A percentile compares a stretch with the other conserved stretches of the same genome.
These are phyloP conservation scores for Rhynchospora breviuscula DNA, from an alignment of 176 grass and related monocot genomes.

Conservation along the genomic window DNA sequence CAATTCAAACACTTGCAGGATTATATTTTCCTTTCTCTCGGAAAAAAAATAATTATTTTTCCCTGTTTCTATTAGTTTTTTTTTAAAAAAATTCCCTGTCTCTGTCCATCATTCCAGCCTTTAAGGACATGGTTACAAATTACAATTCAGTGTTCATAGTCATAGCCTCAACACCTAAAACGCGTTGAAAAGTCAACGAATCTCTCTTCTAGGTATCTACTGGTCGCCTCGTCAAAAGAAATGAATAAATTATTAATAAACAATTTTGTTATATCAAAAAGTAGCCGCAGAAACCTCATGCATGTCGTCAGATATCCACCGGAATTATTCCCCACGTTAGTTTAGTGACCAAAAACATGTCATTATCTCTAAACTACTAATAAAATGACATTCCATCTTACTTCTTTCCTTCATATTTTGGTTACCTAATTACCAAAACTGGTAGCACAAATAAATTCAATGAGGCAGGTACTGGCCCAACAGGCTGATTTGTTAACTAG, in stretches of 20 bases:
- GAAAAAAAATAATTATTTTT: too few species aligned
- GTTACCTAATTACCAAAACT: background rate
- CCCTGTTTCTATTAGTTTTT: too few species aligned
- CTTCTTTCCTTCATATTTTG: background rate
- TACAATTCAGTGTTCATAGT: background rate
- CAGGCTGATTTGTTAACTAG: too few species aligned
- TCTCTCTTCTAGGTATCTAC: background rate
- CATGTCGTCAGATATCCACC: background rate
- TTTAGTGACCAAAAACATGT: background rate
- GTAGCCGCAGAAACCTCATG: background rate
- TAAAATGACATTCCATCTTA: background rate
- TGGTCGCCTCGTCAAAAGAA: background rate
- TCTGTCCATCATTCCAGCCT: background rate
- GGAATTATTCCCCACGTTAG: background rate
- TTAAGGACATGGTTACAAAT: background rate
- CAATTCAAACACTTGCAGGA: too few species aligned
- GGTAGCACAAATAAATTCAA: too few species aligned
- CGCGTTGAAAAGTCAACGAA: background rate
- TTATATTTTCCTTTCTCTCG: too few species aligned
- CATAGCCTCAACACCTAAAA: background rate
- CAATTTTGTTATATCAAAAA: background rate
- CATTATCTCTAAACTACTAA: conserved; percentile 11
- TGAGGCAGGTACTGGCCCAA: too few species aligned
- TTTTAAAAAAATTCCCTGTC: background rate
- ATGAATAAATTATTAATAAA: background rate